Base-by-base conservation (phyloP, 2,329 filamentous ascomycete species). In the Knufia petricola region DNA sequence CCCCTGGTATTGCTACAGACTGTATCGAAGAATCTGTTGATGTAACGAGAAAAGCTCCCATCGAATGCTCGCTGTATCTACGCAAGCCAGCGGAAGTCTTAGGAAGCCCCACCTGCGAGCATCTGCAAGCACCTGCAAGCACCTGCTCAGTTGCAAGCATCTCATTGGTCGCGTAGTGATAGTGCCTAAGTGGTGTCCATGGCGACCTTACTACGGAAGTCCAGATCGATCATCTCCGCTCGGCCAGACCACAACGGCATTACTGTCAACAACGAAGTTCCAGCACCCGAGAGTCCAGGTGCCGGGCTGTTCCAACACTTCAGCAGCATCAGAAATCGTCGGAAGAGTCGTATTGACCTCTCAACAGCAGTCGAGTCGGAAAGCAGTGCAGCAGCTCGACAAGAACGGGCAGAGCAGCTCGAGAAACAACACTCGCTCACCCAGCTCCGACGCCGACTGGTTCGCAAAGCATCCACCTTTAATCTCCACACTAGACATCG, bases 391-490 rank as follows among this genome's bases (percentile, higher is more conserved):
- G 15, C 19, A 42, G 28, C 26, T 13, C 9, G 36, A 32, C 46
- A 48, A 34, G 15, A 41, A 31, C 23, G 28, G 3, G 37, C 4
- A 41, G 17, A 46, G 15, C 51, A 48, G 38, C 28, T 15, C 42
- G 19, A 50, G 21, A 21, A 50, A 39, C 37, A 48, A 17, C 49
- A 48, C 40, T 48, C 52, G 12, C 32, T 56, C 15, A 48, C 45
- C 36, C 42, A 52, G 8, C 51, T 58, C 36, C 55, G 50, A 19
- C 50, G 52, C 32, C 50, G 55, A 46, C 48, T 58, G n/a, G 49
- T 49, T n/a, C 46, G 54, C 30, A 55, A 56, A 39, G 54, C 54
- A 15, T 55, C 55, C n/a, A 53, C 52, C 15, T 52, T 58, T 40
- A 56, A 51, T 48, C 50, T 58, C 26, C 49, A 50, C 13, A 37